Conservation (phyloP, 306 rosid genomes). For the Argentina anserina region DNA sequence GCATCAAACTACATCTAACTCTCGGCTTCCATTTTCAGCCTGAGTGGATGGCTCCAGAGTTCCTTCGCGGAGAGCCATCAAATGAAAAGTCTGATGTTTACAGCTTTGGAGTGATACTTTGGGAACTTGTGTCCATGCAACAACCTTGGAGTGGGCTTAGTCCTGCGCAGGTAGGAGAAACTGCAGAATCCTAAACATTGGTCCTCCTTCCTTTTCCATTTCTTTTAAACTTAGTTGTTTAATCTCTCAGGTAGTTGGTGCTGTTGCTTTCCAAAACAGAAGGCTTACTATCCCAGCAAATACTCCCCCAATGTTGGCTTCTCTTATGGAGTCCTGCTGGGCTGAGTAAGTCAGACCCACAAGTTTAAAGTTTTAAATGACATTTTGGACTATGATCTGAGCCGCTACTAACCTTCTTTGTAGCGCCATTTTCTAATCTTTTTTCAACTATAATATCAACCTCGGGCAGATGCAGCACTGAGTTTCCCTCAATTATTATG, state of each 20-base stretch:
- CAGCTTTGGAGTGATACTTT: constrained; percentile 90
- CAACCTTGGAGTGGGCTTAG: constrained; percentile 94
- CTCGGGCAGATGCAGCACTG: background rate
- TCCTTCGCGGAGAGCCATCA: constrained; percentile 95
- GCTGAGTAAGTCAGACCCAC: constrained; percentile 59
- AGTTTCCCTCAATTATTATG: background rate
- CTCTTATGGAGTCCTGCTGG: constrained; percentile 97
- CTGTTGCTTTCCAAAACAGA: constrained; percentile 95
- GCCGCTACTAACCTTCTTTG: background rate
- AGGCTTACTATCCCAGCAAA: constrained; percentile 68
- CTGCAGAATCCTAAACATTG: background rate
- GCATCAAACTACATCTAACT: constrained; percentile 41
- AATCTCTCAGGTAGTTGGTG: constrained; percentile 82
- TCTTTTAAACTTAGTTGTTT: constrained; percentile 6
- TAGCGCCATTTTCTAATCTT: background rate
- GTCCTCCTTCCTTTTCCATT: background rate
- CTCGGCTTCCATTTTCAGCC: constrained; percentile 71
- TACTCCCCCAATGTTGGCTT: constrained; percentile 65
- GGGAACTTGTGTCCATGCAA: constrained; percentile 92
- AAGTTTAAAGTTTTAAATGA: background rate
- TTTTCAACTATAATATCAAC: background rate
- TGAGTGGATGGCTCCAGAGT: constrained; percentile 99
- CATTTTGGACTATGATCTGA: background rate
- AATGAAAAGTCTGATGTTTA: constrained; percentile 94
- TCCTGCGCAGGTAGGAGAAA: constrained; percentile 70